These are phyloP conservation scores for Penicillium corylophilum DNA, from an alignment of 2,329 filamentous ascomycete genomes.

Conservation along the genomic window DNA sequence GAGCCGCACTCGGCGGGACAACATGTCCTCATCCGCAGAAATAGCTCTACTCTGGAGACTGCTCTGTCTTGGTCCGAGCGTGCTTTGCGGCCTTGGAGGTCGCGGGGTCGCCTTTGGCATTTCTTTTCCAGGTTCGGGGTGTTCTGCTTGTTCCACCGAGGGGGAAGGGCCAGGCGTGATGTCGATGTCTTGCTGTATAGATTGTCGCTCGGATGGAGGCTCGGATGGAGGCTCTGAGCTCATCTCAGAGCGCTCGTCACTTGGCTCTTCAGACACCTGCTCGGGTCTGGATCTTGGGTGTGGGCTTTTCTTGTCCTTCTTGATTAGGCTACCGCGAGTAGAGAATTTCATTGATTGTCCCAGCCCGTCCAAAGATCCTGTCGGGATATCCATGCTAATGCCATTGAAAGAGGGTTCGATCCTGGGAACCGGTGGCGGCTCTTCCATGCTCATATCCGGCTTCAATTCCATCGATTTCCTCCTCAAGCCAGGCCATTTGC, in stretches of 20 bases:
- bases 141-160: conserved; percentile 16
- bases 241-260: conserved; percentile 4
- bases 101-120: conserved; percentile 26
- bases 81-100: conserved; percentile 34
- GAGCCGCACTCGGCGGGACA: conserved; percentile 61
- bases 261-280: conserved; percentile 5
- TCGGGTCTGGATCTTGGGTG: conserved; percentile 31
- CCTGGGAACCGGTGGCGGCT: conserved; percentile 35
- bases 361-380: conserved; percentile 54
- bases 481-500: conserved; percentile 42
- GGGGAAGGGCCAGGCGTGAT: conserved; percentile 9
- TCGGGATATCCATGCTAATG: conserved; percentile 57
- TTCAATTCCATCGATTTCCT: conserved; percentile 37
- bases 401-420: conserved; percentile 45
- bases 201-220: conserved; percentile 3
- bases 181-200: conserved; percentile 17
- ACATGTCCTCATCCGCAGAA: conserved; percentile 63
- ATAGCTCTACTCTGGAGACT: conserved; percentile 50
- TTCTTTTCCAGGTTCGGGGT: conserved; percentile 18
- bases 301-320: conserved; percentile 43
- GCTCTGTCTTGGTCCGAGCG: conserved; percentile 38
- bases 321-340: conserved; percentile 60
- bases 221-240: conserved; percentile 8
- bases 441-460: conserved; percentile 26
- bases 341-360: conserved; percentile 58